These are phyloP conservation scores for Hyphopichia khmerensis DNA, from an alignment of 1,139 yeast species.

Conservation along the genomic window DNA sequence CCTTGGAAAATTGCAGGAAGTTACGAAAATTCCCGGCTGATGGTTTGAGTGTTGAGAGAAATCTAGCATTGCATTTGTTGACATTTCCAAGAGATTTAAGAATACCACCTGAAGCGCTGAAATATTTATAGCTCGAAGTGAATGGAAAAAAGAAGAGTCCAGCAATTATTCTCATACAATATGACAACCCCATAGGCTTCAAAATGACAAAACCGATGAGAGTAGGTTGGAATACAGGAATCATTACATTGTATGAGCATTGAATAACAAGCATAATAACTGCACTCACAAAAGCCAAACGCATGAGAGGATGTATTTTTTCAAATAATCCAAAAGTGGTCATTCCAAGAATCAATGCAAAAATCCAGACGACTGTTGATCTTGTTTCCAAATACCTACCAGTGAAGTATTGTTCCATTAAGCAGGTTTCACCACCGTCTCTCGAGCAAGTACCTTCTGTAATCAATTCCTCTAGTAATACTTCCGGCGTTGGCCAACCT, in stretches of 20 bases:
- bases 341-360: slow-evolving; percentile 26
- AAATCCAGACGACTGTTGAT: slow-evolving; percentile 22
- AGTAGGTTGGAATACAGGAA: slow-evolving; percentile 27
- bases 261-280: slow-evolving; percentile 21
- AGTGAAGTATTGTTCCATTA: slow-evolving; percentile 19
- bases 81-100: slow-evolving; percentile 16
- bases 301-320: slow-evolving; percentile 18
- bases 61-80: slow-evolving; percentile 19
- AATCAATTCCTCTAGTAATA: slow-evolving; percentile 18
- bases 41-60: slow-evolving; percentile 29
- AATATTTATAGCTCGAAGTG: slow-evolving; percentile 26
- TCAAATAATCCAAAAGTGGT: slow-evolving; percentile 25
- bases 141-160: slow-evolving; percentile 28
- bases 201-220: slow-evolving; percentile 18
- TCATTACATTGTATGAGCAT: slow-evolving; percentile 25
- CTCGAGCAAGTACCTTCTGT: slow-evolving; percentile 27
- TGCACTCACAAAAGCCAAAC: slow-evolving; percentile 22
- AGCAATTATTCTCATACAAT: slow-evolving; percentile 18
- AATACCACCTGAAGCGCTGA: slow-evolving; percentile 16
- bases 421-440: slow-evolving; percentile 19
- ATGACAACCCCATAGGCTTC: slow-evolving; percentile 26
- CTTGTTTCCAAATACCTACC: slow-evolving; percentile 31
- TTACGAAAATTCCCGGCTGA: slow-evolving; percentile 24
- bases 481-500: slow-evolving; percentile 21
- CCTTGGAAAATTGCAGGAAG: slow-evolving; percentile 18